Conservation (phyloP, 768 basidiomycete genomes). For the Russula ochroleuca region DNA sequence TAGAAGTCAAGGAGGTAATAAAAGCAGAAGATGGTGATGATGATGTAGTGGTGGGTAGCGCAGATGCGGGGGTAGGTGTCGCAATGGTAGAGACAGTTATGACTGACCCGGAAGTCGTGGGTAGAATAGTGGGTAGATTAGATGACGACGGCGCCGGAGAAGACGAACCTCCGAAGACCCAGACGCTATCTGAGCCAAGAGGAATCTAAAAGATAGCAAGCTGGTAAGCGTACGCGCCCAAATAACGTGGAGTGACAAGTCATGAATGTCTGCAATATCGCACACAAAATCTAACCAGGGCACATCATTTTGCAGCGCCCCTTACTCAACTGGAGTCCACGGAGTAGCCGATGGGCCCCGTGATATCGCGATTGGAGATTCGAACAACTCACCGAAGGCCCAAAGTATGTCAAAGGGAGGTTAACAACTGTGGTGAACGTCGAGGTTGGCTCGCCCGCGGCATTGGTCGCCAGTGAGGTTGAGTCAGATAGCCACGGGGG, state of each 20-base stretch:
- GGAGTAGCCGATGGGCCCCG: too few relatives aligned
- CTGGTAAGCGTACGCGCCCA: slow-evolving; percentile 1
- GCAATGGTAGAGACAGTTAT: slow-evolving; percentile 29
- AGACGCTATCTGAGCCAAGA: slow-evolving; percentile 54
- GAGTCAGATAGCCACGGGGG: slow-evolving; percentile 70
- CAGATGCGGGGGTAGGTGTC: slow-evolving; percentile 15
- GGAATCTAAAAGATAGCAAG: slow-evolving; percentile 53
- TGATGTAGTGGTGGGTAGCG: slow-evolving; percentile 11
- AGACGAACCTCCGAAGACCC: slow-evolving; percentile 72
- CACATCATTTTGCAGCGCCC: neutral
- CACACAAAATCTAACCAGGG: neutral
- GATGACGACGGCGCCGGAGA: slow-evolving; percentile 45
- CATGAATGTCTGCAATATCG: neutral
- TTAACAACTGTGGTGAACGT: slow-evolving; percentile 56
- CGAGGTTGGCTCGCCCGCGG: slow-evolving; percentile 48
- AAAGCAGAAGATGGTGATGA: slow-evolving; percentile 4
- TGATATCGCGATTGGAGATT: neutral
- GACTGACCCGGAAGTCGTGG: slow-evolving; percentile 30
- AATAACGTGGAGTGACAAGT: neutral
- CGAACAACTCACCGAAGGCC: slow-evolving; percentile 63
- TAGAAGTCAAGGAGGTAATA: neutral
- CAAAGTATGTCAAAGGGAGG: slow-evolving; percentile 75
- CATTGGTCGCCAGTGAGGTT: slow-evolving; percentile 50
- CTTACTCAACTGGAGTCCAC: neutral
- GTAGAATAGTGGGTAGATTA: slow-evolving; percentile 1